Base-by-base conservation (phyloP, 2,329 filamentous ascomycete species). In the Xylariaceae sp. region DNA sequence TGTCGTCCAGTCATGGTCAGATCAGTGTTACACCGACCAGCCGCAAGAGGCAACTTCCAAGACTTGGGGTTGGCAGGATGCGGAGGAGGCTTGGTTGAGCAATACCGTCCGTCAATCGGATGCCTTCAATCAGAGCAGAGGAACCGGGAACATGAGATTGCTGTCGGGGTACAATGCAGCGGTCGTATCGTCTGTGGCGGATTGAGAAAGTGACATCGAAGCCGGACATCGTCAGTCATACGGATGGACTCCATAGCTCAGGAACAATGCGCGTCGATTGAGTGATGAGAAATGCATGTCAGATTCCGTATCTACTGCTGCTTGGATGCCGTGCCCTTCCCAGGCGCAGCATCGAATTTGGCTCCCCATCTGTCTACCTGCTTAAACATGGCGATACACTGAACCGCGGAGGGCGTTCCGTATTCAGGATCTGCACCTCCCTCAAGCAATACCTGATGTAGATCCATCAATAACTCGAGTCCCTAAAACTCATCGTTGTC, bases 371-470 rank as follows among this genome's bases (percentile, higher is more conserved):
- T 71, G 1, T 78, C 77, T 57, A 81, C 76, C 64, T 82, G 80
- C 56, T 79, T 79, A 64, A 84, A 84, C 71, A 83, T 75, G 2
- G 70, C 67, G 13, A 83, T 69, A 30, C 80, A 80, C 57, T 79
- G 73, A 51, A 78, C 66, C 0, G 82, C 80, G 44, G 75, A 80
- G 1, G 81, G 81, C 2, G 72, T 69, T 1, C 82, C 82, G 58
- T 78, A 72, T 1, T 82, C 79, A 0, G 82, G 81, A 66, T 84
- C 82, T 2, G 81, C 82, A 1, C 80, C 80, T 0, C 80, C 80
- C 55, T 78, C 75, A 1, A 84, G 66, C 8, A 84, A 71, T 1
- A 69, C 76, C 77, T 80, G 41, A 23, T 8, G 11, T 18, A 10
- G 7, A 3, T 8, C 39, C 37, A 37, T 63, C 17, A 66, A 60